phyloP scores from a whole-genome alignment of 805 yeast species.

The Tetrapisispora namnaoensis region DNA sequence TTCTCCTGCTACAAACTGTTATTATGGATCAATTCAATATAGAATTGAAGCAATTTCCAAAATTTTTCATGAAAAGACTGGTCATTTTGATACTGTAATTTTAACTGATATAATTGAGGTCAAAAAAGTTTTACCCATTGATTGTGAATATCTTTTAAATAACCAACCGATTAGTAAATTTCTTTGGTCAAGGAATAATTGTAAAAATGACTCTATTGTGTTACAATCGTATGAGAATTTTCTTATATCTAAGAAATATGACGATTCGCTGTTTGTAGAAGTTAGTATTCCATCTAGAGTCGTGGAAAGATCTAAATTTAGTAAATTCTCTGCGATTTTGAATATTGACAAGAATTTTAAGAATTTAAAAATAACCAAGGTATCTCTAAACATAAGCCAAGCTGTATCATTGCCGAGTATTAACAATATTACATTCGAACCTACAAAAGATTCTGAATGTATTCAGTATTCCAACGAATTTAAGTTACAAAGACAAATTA shows the following conservation, averaged over 20 bases:
- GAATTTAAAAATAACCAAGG: slow-evolving; percentile 1
- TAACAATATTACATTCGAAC: background rate
- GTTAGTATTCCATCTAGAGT: slow-evolving; percentile 8
- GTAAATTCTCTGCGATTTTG: slow-evolving; percentile 3
- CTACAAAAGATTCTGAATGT: background rate
- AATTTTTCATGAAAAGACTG: slow-evolving; percentile 2
- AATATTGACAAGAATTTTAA: slow-evolving; percentile 1
- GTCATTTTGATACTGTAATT: slow-evolving; percentile 8
- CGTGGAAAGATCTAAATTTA: slow-evolving; percentile 8
- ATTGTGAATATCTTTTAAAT: slow-evolving; percentile 4
- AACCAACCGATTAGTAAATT: background rate
- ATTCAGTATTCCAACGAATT: background rate
- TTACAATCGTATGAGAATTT: background rate
- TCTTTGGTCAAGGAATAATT: background rate
- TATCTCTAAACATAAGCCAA: slow-evolving; percentile 9
- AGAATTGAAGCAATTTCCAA: slow-evolving; percentile 5
- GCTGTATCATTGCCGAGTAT: slow-evolving; percentile 13
- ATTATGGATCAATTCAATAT: slow-evolving; percentile 3
- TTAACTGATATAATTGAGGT: slow-evolving; percentile 10
- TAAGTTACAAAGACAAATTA: background rate
- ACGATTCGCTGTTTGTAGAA: slow-evolving; percentile 5
- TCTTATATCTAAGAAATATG: background rate
- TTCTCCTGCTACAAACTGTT: slow-evolving; percentile 3
- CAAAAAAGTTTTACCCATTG: slow-evolving; percentile 8
- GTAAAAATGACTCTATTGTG: background rate